phyloP scores from a whole-genome alignment of 129 eudicot species.

The Helichrysum umbraculigerum region DNA sequence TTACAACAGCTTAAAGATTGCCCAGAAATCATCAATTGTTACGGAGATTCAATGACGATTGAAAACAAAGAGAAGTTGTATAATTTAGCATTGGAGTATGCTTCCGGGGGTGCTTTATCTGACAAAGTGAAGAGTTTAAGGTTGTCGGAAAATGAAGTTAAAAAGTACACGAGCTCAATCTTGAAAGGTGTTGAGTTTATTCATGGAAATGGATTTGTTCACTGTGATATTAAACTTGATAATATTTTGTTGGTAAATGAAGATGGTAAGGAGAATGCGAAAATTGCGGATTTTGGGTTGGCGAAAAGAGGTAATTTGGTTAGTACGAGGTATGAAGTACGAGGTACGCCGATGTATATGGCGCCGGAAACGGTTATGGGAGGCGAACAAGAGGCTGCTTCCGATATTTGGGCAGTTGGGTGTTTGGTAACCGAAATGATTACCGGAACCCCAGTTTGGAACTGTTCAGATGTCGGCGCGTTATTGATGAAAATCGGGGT shows the following conservation, averaged over 20 bases:
- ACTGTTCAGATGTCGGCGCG: slow-evolving; percentile 51
- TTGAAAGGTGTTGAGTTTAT: slow-evolving; percentile 54
- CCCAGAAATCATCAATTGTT: slow-evolving; percentile 55
- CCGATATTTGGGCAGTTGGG: slow-evolving; percentile 94
- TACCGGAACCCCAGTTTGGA: slow-evolving; percentile 73
- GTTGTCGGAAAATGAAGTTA: slow-evolving; percentile 45
- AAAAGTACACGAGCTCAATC: slow-evolving; percentile 43
- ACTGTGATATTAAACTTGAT: slow-evolving; percentile 75
- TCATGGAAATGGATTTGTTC: slow-evolving; percentile 71
- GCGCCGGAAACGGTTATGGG: slow-evolving; percentile 78
- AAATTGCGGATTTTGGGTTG: slow-evolving; percentile 86
- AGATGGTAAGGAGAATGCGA: slow-evolving; percentile 36
- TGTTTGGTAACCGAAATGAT: slow-evolving; percentile 76
- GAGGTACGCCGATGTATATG: slow-evolving; percentile 89
- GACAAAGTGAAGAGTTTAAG: slow-evolving; percentile 35
- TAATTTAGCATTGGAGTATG: slow-evolving; percentile 75
- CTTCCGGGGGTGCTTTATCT: slow-evolving; percentile 66
- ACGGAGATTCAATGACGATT: slow-evolving; percentile 45
- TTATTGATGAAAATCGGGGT: slow-evolving; percentile 67
- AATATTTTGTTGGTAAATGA: slow-evolving; percentile 45
- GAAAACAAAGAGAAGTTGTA: slow-evolving; percentile 60
- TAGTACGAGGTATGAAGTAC: slow-evolving; percentile 40
- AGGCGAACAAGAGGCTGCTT: slow-evolving; percentile 65
- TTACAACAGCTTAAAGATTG: slow-evolving; percentile 52
- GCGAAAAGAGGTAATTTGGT: slow-evolving; percentile 41